Base-by-base conservation (phyloP, 164 flowering plant species). In the Nelumbo lutea region DNA sequence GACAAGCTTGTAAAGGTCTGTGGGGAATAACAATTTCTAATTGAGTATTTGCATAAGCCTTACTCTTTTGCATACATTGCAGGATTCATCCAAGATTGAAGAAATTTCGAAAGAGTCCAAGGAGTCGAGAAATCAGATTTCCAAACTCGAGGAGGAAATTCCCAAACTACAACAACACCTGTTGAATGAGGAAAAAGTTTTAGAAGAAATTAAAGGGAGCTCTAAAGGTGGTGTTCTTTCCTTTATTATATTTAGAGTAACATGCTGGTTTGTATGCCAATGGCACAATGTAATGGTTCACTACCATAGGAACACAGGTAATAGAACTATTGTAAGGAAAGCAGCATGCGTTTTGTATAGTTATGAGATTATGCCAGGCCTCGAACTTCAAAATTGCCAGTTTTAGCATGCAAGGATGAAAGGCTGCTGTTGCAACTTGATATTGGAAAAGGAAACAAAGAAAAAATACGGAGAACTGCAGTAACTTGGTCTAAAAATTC, bases 1-100 rank as follows among this genome's bases (percentile, higher is more conserved):
- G 98, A 92, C 42, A 95, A 92, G 79, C 62, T 84, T 75, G 90
- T 80, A 65, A 94, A 87, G 86, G 97, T 89, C 79, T 10, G 80
- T 42, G 42, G 53, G 67, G 57, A 14, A 51, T 38, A 60, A 10
- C 42, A 52, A 13, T 69, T n/a, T 52, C 48, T 4, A 59, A 52
- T 43, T 68, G 5, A 45, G 41, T 14, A 39, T 2, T 44, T 46
- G 38, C 66, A 57, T 68, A 42, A 41, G 61, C 71, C 68, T 70
- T 56, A 75, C 38, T 50, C 40, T 59, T 59, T 68, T 53, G 61
- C 53, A 65, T 66, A 15, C 39, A 59, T 65, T 76, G 47, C 76
- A 92, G 98, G 99, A 92, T 82, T 79, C 88, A 27, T 64, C 78
- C 53, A 92, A 89, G 80, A 84, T 88, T 61, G 80, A 79, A 44